Evolutionary conservation across 1,284 basidiomycete species (phyloP).

Genomic region (Trichosporon sp.): DNA sequence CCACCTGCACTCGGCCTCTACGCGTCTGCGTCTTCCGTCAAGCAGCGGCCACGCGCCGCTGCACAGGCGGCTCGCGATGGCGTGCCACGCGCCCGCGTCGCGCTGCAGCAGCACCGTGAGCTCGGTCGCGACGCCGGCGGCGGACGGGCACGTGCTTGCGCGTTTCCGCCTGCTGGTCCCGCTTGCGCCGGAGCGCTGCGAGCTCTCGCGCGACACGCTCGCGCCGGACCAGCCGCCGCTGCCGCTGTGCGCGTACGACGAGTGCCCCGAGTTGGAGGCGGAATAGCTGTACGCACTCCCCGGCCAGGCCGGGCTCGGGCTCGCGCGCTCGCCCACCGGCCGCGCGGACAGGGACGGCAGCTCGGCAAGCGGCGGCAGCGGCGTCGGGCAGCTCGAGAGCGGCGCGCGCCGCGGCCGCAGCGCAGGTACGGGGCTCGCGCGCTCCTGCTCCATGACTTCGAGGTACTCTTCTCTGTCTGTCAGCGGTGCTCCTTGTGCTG

Average conservation of each 20-base stretch:
- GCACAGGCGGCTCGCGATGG: slow-evolving; percentile 27
- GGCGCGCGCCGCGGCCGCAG: slow-evolving; percentile 1
- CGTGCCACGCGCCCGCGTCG: slow-evolving; percentile 32
- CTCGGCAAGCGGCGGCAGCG: slow-evolving; percentile 15
- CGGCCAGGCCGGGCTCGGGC: background rate
- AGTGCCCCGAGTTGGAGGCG: background rate
- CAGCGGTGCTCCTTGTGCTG: background rate
- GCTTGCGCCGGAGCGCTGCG: background rate
- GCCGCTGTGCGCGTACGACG: no score
- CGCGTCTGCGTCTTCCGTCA: slow-evolving; percentile 15
- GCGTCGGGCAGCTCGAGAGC: slow-evolving; percentile 1
- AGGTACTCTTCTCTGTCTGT: slow-evolving; percentile 29
- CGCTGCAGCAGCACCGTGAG: slow-evolving; percentile 27
- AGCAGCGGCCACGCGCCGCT: slow-evolving; percentile 25
- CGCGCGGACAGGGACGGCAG: slow-evolving; percentile 11
- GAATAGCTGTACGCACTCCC: background rate
- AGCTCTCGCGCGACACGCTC: background rate
- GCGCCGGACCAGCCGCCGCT: background rate
- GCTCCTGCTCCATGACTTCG: background rate
- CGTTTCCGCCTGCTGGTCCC: slow-evolving; percentile 3
- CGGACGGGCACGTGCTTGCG: slow-evolving; percentile 14
- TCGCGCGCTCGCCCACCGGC: slow-evolving; percentile 3
- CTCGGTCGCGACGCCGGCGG: slow-evolving; percentile 16
- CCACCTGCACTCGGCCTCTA: slow-evolving; percentile 29
- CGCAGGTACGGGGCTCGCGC: background rate